Evolutionary conservation across 73 alveolate species (phyloP).

Genomic region (Paramecium octaurelia): DNA sequence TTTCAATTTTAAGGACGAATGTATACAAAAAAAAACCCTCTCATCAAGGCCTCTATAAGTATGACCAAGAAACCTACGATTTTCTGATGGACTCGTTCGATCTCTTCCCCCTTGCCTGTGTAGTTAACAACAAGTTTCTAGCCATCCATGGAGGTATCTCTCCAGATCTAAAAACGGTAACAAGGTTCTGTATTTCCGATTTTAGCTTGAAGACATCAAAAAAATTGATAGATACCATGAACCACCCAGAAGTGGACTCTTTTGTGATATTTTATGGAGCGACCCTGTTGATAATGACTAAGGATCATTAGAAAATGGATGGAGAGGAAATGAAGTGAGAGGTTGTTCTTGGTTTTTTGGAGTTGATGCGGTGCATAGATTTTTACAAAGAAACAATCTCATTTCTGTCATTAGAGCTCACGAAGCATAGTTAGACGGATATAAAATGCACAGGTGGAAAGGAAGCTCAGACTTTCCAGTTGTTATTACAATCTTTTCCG

Average conservation of each 20-base stretch:
- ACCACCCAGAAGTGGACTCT: slow-evolving; percentile 84
- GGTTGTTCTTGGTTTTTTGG: slow-evolving; percentile 84
- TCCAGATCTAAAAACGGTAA: slow-evolving; percentile 72
- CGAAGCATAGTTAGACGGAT: slow-evolving; percentile 93
- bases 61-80: slow-evolving; percentile 76
- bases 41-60: slow-evolving; percentile 45
- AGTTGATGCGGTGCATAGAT: slow-evolving; percentile 72
- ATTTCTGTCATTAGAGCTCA: slow-evolving; percentile 89
- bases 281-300: slow-evolving; percentile 88
- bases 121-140: slow-evolving; percentile 73
- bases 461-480: slow-evolving; percentile 87
- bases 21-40: slow-evolving; percentile 26
- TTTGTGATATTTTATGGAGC: slow-evolving; percentile 85
- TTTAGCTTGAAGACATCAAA: slow-evolving; percentile 73
- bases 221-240: slow-evolving; percentile 73
- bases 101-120: slow-evolving; percentile 76
- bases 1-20: slow-evolving; percentile 87
- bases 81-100: slow-evolving; percentile 80
- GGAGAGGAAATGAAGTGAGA: slow-evolving; percentile 73
- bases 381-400: slow-evolving; percentile 70
- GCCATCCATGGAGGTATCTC: slow-evolving; percentile 88
- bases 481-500: slow-evolving; percentile 89
- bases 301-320: slow-evolving; percentile 66
- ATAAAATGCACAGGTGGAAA: slow-evolving; percentile 95
- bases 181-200: background rate